Base-by-base conservation (phyloP, 179 eudicot genomes). In the Spinacia oleracea region DNA sequence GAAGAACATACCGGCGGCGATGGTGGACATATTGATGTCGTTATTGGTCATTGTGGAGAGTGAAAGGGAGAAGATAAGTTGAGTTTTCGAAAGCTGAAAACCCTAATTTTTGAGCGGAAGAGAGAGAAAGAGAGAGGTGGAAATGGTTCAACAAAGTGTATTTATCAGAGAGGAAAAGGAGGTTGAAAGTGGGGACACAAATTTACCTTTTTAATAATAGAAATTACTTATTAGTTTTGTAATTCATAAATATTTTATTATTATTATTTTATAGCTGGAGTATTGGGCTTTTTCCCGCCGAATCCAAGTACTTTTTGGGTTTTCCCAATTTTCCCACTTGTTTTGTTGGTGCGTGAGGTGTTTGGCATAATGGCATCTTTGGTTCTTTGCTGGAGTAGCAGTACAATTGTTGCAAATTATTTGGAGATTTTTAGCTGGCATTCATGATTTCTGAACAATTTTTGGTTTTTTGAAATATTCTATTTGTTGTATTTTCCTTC, bases 81-180 rank as follows among this genome's bases (percentile, higher is more conserved):
- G 21, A 4, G 5, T 29, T 45, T 31, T 64, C 58, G 45, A 14
- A n/a, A 29, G 76, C 35, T 69, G 9, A 10, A 55, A 79, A 79
- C 77, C 81, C 77, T 73, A 79, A 73, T 48, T 79, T 79, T 72
- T 1, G 32, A 34, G 62, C 60, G n/a, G 76, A 78, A 15, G 43
- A 25, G 59, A 72, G 59, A 62, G 64, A 72, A 9, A 71, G 42
- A 45, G 16, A 31, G 12, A n/a, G 3, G 74, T 42, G 50, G 51
- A 60, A n/a, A 58, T 60, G 59, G 81, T 60, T 60, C 23, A 60
- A 23, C 16, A 3, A 8, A 32, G 53, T 29, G 72, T 51, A 77
- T 66, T 48, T 56, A 74, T 66, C 7, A 14, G 8, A 23, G 38
- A 42, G 20, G 27, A 0, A 4, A 11, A 12, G 23, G 18, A 18